Evolutionary conservation across 306 rosid species (phyloP).

Genomic region (Oemleria cerasiformis): DNA sequence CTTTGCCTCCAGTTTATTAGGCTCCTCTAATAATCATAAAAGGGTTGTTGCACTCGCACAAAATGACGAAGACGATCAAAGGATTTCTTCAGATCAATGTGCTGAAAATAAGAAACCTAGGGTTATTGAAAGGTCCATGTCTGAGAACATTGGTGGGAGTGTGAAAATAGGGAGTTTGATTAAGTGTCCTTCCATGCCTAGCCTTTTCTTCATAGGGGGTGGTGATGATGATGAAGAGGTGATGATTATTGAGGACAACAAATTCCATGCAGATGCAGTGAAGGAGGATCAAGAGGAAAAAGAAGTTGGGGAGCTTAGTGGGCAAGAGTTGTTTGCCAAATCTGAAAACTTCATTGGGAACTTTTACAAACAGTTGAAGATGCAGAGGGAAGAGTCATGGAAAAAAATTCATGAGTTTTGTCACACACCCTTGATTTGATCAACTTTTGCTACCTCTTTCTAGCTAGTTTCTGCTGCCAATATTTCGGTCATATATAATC

Average conservation of each 20-base stretch:
- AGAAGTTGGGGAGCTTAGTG: constrained; percentile 31
- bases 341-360: constrained; percentile 81
- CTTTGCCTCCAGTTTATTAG: constrained; percentile 10
- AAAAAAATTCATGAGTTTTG: constrained; percentile 46
- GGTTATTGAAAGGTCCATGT: constrained; percentile 29
- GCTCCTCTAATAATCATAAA: constrained; percentile 5
- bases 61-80: background rate
- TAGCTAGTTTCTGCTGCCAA: too few relatives aligned
- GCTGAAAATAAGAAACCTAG: constrained; percentile 19
- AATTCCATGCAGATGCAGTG: background rate
- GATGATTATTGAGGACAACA: constrained; percentile 12
- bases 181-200: constrained; percentile 58
- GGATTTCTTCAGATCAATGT: constrained; percentile 8
- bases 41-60: background rate
- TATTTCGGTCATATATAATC: background rate
- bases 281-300: constrained; percentile 26
- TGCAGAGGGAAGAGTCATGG: constrained; percentile 75
- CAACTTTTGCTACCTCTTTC: background rate
- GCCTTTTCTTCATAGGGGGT: constrained; percentile 56
- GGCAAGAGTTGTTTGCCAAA: constrained; percentile 66
- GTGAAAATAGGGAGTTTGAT: constrained; percentile 33
- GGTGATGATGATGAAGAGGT: constrained; percentile 30
- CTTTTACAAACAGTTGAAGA: constrained; percentile 75
- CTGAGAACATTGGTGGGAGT: constrained; percentile 31
- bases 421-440: constrained; percentile 35